Base-by-base conservation (phyloP, 1,284 basidiomycete species). In the Laetiporus sulphureus region DNA sequence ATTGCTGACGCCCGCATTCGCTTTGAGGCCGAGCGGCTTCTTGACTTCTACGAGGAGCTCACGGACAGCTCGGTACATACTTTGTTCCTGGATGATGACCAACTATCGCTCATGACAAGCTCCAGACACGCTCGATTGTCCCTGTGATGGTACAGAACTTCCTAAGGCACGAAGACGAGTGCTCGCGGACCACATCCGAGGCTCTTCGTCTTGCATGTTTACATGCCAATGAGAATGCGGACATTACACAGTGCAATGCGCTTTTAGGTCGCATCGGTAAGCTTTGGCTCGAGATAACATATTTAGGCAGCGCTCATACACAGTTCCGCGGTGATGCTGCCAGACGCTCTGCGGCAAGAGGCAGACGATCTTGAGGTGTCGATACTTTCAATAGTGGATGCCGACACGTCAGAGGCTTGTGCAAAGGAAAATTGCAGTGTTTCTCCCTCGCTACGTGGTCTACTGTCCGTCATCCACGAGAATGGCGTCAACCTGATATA, bases 11-110 rank as follows among this genome's bases (percentile, higher is more conserved):
- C 44, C 25, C 50, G 53, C 5, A 42, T 52, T 6, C 56, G 58
- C 2, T 57, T 48, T 35, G 56, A 57, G 25, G 48, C 53, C 2
- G 55, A 58, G 34, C 48, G 45, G 5, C 27, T 56, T 11, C 20
- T 58, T 11, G 42, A 50, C 3, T 55, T 58, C 41, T 56, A 54
- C 24, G 55, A 58, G 12, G 54, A 58, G 30, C 41, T 60, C 2
- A 29, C 40, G 5, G 45, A 51, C 37, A 34, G 29, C 24, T 16
- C 30, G 30, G 51, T 53, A 27, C 23, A 21, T 25, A 16, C n/a
- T n/a, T n/a, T n/a, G n/a, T n/a, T n/a, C n/a, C n/a, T n/a, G n/a
- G n/a, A n/a, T n/a, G n/a, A n/a, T n/a, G n/a, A n/a, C n/a, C n/a
- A n/a, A n/a, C n/a, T n/a, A n/a, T n/a, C n/a, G n/a, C n/a, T n/a